Percentiles rank a stretch among this genome's conserved stretches.
Evolutionary conservation across 257 asterid genomes (phyloP).

Genomic region (Solanum pennellii): DNA sequence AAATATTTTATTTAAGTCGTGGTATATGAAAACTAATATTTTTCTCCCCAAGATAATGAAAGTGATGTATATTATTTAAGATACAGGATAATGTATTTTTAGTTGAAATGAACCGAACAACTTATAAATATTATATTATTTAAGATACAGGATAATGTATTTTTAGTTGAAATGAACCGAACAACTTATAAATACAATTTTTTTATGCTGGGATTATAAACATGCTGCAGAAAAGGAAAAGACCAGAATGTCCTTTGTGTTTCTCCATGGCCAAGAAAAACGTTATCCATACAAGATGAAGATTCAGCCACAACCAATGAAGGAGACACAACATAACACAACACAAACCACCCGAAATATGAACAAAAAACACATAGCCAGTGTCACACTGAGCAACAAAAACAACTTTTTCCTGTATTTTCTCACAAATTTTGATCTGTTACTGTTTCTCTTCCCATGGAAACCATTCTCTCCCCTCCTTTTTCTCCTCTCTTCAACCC

Average conservation of each 20-base stretch:
- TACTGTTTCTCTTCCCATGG: constrained; percentile 29
- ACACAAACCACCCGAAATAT: neutral
- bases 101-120: too few relatives aligned
- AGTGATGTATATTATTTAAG: neutral
- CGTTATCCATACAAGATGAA: constrained; percentile 31
- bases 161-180: too few relatives aligned
- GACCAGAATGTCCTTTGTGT: constrained; percentile 4
- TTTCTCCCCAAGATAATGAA: neutral
- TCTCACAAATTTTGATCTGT: constrained; percentile 11
- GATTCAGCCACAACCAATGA: constrained; percentile 23
- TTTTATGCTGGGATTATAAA: neutral
- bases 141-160: too few relatives aligned
- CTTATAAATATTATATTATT: neutral
- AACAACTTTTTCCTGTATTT: constrained; percentile 13
- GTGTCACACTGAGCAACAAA: neutral
- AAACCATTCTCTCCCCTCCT: constrained; percentile 71
- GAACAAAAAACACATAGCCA: neutral
- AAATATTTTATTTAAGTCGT: too few relatives aligned
- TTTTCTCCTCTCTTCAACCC: constrained; percentile 49
- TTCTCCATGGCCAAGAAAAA: neutral
- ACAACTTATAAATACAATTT: neutral
- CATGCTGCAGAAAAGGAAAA: neutral
- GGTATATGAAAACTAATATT: too few relatives aligned
- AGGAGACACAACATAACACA: neutral
- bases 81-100: neutral